Conservation (phyloP, 2,329 filamentous ascomycete genomes). For the Phialophora verrucosa region DNA sequence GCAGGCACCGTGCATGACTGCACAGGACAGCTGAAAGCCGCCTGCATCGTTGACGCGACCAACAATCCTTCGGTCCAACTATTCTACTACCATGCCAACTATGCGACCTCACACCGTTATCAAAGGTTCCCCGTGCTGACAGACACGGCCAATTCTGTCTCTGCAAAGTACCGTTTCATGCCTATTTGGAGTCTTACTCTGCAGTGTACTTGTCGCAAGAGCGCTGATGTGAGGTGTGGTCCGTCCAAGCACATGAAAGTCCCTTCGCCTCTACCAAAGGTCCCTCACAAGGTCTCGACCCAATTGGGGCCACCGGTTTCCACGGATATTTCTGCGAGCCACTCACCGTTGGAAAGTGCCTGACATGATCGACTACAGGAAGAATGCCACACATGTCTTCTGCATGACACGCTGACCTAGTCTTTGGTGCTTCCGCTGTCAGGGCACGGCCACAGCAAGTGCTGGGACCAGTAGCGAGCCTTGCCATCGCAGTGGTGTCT, state of each 20-base stretch:
- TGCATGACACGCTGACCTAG: conserved; percentile 17
- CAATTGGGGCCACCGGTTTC: conserved; percentile 12
- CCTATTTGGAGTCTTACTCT: conserved; percentile 1
- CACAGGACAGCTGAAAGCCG: conserved; percentile 12
- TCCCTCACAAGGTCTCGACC: conserved; percentile 8
- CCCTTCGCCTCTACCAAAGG: conserved; percentile 11
- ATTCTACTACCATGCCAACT: conserved; percentile 2
- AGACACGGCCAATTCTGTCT: conserved; percentile 8
- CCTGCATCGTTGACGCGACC: conserved; percentile 12
- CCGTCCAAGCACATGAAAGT: conserved; percentile 10
- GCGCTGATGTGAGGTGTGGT: conserved; percentile 17
- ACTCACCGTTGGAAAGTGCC: conserved; percentile 29
- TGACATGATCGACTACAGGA: conserved; percentile 24
- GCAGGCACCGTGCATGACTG: conserved; percentile 1
- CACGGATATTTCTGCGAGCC: conserved; percentile 16
- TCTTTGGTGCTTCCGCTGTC: conserved; percentile 7
- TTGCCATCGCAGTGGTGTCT: conserved; percentile 32
- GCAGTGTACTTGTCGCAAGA: conserved; percentile 18
- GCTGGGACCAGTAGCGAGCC: conserved; percentile 24
- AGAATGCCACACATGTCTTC: conserved; percentile 22
- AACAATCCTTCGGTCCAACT: conserved; percentile 27
- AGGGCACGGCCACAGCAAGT: conserved; percentile 16
- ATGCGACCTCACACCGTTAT: not conserved
- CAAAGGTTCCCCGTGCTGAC: conserved; percentile 20
- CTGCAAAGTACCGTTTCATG: not conserved